Base-by-base conservation (phyloP, 805 yeast genomes). In the Candida nemodendra region DNA sequence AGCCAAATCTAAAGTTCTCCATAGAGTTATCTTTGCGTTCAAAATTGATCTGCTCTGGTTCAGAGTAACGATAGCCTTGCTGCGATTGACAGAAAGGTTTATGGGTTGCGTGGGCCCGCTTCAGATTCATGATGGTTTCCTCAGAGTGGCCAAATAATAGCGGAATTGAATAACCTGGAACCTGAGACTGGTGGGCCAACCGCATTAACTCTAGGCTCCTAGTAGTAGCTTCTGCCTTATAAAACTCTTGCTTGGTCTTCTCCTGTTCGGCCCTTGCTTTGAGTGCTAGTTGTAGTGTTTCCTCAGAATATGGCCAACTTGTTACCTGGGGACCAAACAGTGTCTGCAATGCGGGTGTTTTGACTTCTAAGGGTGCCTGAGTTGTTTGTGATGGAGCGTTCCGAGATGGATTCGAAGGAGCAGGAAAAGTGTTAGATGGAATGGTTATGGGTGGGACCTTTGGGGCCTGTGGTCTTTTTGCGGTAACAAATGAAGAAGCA, bases 221-320 rank as follows among this genome's bases (percentile, higher is more conserved):
- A 28, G 73, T 72, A 18, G 82, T 68, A 27, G 72, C 64, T 54
- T 89, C 95, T 15, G 81, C 64, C 37, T 72, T 74, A 56, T 84
- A 82, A 49, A 69, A 81, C 48, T 84, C 93, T 57, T 89, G 96
- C 47, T 82, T 83, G 2, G 96, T 83, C 30, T 74, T 70, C 57
- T 90, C 96, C 54, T 84, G 91, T 56, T 87, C 89, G 3, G 77
- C 59, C 36, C 79, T 70, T 21, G 83, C 69, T 23, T 71, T 69
- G 25, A 87, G 61, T 0, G 88, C 80, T 45, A 74, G 77, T 18
- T 68, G 57, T 19, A 81, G 68, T 3, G 88, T 72, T 7, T 69
- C 66, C 38, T 82, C 84, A 6, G 81, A 64, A 50, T 66, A 71
- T 0, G 79, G 78, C 75, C 83, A 78, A 24, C 64, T 57, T 6